Evolutionary conservation across 2,329 filamentous ascomycete genomes (phyloP).

Genomic region (Knufia fluminis): DNA sequence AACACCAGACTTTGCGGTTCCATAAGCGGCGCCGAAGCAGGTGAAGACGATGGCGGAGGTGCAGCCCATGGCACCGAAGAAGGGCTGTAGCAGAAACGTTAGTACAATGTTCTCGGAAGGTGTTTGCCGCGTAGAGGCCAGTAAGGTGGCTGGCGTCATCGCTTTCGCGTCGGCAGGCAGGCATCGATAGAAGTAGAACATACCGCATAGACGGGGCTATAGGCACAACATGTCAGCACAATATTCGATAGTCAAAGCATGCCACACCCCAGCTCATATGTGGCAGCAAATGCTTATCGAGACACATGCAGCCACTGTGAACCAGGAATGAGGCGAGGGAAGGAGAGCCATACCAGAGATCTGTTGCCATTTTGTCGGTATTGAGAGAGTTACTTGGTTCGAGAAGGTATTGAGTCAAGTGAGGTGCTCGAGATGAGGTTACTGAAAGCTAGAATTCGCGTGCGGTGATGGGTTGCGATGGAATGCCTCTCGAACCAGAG

Average conservation of each 20-base stretch:
- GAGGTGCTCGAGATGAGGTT: constrained; percentile 11
- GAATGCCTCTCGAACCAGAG: not conserved
- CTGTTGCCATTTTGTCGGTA: constrained; percentile 59
- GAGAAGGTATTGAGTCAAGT: constrained; percentile 8
- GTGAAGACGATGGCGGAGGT: constrained; percentile 92
- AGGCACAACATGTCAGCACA: constrained; percentile 35
- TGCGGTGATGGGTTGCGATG: constrained; percentile 3
- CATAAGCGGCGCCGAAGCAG: constrained; percentile 92
- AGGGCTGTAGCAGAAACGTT: constrained; percentile 50
- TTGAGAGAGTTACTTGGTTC: not conserved
- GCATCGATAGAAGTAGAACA: constrained; percentile 43
- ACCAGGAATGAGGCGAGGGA: constrained; percentile 11
- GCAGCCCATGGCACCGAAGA: constrained; percentile 97
- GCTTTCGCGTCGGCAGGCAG: not conserved
- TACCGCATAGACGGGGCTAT: constrained; percentile 96
- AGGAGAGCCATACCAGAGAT: constrained; percentile 65
- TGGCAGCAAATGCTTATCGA: constrained; percentile 10
- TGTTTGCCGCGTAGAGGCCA: not conserved
- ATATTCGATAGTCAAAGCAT: not conserved
- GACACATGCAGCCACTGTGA: not conserved
- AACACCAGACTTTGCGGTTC: constrained; percentile 97
- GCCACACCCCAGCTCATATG: not conserved
- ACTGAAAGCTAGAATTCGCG: not conserved
- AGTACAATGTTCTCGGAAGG: constrained; percentile 23
- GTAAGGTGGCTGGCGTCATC: constrained; percentile 6